Evolutionary conservation across 2,329 filamentous ascomycete genomes (phyloP), one percentile per base, ranked within the genome.

Genomic region (Neonectria ditissima): DNA sequence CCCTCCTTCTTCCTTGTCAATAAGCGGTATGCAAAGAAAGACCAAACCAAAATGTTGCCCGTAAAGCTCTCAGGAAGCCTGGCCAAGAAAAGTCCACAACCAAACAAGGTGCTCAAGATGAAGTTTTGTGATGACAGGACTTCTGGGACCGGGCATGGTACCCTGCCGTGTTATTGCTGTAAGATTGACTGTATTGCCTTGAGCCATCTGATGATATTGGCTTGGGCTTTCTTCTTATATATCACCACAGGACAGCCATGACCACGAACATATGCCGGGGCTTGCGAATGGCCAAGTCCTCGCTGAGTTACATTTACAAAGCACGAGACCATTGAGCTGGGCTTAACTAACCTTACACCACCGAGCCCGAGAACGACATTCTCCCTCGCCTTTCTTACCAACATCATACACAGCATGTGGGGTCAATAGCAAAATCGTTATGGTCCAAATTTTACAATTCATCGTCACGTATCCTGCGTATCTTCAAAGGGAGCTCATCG

Each of bases 401-500:
- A 26, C 4, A 26, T 4, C 24, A 26, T 26, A 26, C 4, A 26
- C 24, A 22, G 16, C 18, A n/a, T 8, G 9, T 8, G n/a, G 37
- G 4, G 3, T 41, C 20, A 5, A 45, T 24, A 11, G 10, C 22
- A 16, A 4, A 20, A 20, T 8, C 5, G 13, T 8, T 3, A 34
- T 50, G 11, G 47, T 18, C 10, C 47, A 32, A 20, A 7, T 14
- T 13, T 34, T 13, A 22, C 34, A 24, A 34, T 4, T 43, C 43
- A 55, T 51, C 8, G 37, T 62, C 57, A 30, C 63, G 62, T 60
- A 32, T 54, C 62, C 64, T 69, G 55, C 53, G 18, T 57, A 39
- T 43, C 45, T 69, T 69, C 64, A 73, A 70, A 70, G 72, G 67
- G 74, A 70, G 71, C 60, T 73, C 65, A 66, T 71, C 69, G 59